phyloP scores from a whole-genome alignment of 108 stramenopile genomes.

The Cyclotella baltica region DNA sequence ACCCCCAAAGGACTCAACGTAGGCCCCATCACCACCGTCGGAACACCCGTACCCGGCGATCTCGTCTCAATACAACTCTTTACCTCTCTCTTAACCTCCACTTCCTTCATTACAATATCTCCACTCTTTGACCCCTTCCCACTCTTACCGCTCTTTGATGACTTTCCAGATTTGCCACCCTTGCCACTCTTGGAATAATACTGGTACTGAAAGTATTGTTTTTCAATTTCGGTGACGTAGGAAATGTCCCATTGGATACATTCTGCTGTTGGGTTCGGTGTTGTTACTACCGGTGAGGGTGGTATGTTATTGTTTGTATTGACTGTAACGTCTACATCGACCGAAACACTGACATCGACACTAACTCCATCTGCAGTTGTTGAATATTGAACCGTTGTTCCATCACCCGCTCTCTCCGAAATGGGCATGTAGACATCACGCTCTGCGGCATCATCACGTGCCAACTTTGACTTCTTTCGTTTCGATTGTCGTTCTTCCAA shows the following conservation, averaged over 20 bases:
- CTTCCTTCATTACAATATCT: slow-evolving; percentile 12
- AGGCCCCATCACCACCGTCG: neutral
- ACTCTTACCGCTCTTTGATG: neutral
- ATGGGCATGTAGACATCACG: neutral
- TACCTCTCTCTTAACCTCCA: slow-evolving; percentile 12
- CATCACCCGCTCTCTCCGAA: neutral
- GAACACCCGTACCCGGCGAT: neutral
- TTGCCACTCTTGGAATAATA: neutral
- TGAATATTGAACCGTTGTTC: neutral
- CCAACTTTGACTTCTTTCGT: slow-evolving; percentile 1
- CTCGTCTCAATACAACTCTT: slow-evolving; percentile 6
- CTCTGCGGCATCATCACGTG: slow-evolving; percentile 1
- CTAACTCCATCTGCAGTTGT: slow-evolving; percentile 5
- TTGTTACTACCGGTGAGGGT: neutral
- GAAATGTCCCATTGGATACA: slow-evolving; percentile 14
- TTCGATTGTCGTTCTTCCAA: neutral
- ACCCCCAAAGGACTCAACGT: neutral
- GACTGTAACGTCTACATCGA: slow-evolving; percentile 1
- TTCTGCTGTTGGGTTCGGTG: neutral
- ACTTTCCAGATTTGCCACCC: neutral
- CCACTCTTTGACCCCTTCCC: neutral
- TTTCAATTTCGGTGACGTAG: neutral
- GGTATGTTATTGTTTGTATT: neutral
- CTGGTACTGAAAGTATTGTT: slow-evolving; percentile 10
- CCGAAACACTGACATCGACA: slow-evolving; percentile 6